Percentiles rank a stretch among this genome's conserved stretches.
Evolutionary conservation across 1,139 yeast species (phyloP).

Genomic region (Zygoascus hellenicus): DNA sequence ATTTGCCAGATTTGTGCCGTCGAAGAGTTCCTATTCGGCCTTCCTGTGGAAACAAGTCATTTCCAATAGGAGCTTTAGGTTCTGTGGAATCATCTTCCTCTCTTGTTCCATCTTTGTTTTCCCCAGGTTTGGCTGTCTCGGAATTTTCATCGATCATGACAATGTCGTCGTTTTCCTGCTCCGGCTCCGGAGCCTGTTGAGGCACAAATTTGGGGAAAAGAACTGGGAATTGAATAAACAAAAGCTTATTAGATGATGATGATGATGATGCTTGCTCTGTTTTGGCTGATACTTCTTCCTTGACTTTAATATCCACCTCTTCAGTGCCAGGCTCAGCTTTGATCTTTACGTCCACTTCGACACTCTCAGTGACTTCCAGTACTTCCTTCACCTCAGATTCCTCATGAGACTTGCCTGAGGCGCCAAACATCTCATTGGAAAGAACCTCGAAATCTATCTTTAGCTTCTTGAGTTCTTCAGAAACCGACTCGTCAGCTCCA

Average conservation of each 20-base stretch:
- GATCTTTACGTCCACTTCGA: conserved; percentile 8
- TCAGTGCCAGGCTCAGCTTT: conserved; percentile 24
- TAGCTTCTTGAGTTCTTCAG: conserved; percentile 24
- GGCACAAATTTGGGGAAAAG: conserved; percentile 50
- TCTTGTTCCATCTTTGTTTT: conserved; percentile 2
- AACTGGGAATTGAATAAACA: conserved; percentile 69
- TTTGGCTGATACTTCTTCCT: neutral
- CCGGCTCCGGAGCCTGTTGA: conserved; percentile 7
- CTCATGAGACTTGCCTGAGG: conserved; percentile 6
- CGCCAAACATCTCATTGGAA: conserved; percentile 27
- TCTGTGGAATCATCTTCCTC: conserved; percentile 4
- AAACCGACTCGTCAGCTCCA: conserved; percentile 14
- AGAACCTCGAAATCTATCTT: conserved; percentile 26
- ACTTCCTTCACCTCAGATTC: neutral
- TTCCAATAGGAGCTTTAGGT: neutral
- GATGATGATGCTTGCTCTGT: neutral
- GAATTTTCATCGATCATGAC: conserved; percentile 20
- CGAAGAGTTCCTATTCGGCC: conserved; percentile 72
- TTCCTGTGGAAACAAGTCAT: conserved; percentile 24
- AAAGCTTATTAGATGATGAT: conserved; percentile 39
- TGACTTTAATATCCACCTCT: conserved; percentile 24
- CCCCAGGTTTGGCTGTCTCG: neutral
- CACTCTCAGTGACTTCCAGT: conserved; percentile 4
- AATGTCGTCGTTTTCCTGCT: conserved; percentile 15
- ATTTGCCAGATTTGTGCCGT: conserved; percentile 74